Evolutionary conservation across 148 eudicot genomes (phyloP).

Genomic region (Camellia japonica): DNA sequence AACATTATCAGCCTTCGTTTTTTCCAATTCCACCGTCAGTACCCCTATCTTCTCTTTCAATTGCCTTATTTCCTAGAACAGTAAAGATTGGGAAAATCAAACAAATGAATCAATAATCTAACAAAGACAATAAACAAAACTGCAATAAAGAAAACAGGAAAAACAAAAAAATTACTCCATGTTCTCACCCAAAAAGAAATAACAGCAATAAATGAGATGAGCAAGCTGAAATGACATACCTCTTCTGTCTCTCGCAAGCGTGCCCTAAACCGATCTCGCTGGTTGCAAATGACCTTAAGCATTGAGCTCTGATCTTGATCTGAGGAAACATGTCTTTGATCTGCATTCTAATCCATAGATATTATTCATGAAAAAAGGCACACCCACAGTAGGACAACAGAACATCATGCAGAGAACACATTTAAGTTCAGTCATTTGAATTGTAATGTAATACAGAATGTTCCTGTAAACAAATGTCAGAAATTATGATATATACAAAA

Average conservation of each 20-base stretch:
- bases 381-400: neutral
- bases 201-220: neutral
- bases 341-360: slow-evolving; percentile 53
- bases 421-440: neutral
- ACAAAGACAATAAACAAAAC: neutral
- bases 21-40: slow-evolving; percentile 80
- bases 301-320: slow-evolving; percentile 96
- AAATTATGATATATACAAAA: too few species aligned
- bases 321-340: slow-evolving; percentile 66
- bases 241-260: slow-evolving; percentile 95
- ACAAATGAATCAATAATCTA: neutral
- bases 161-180: neutral
- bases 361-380: neutral
- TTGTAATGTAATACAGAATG: neutral
- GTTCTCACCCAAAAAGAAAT: neutral
- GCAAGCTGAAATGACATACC: slow-evolving; percentile 37
- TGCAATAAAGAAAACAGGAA: neutral
- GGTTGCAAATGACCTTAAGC: slow-evolving; percentile 98
- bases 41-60: slow-evolving; percentile 80
- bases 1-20: slow-evolving; percentile 92
- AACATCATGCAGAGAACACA: slow-evolving; percentile 5
- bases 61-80: slow-evolving; percentile 75
- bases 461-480: neutral
- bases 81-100: slow-evolving; percentile 5
- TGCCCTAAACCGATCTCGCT: slow-evolving; percentile 91